Evolutionary conservation across 148 eudicot species (phyloP).

Genomic region (Cornus kousa): DNA sequence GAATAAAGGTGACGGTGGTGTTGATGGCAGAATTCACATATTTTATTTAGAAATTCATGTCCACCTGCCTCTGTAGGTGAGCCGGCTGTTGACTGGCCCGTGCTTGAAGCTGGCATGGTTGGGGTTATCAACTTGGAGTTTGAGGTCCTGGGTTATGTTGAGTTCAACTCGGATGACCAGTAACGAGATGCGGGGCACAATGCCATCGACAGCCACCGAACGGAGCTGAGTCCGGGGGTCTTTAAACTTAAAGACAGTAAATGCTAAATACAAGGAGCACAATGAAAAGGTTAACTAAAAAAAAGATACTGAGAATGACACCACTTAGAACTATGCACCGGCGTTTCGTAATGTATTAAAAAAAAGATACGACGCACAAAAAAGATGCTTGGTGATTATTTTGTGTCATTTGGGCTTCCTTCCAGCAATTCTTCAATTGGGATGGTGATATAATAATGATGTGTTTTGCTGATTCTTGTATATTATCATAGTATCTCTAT

Average conservation of each 20-base stretch:
- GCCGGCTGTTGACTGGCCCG: constrained; percentile 11
- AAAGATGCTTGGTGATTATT: no score
- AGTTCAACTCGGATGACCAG: constrained; percentile 25
- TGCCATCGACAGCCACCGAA: constrained; percentile 27
- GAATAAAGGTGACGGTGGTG: no score
- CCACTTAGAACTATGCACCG: no score
- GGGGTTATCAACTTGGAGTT: constrained; percentile 22
- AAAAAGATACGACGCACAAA: no score
- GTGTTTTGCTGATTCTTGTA: no score
- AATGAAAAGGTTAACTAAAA: constrained; percentile 12
- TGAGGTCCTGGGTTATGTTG: constrained; percentile 31
- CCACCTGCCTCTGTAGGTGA: constrained; percentile 22
- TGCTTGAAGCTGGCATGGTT: constrained; percentile 32
- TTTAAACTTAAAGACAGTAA: constrained; percentile 24
- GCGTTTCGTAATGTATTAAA: no score
- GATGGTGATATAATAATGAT: no score
- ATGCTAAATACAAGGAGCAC: constrained; percentile 15
- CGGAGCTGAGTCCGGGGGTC: constrained; percentile 17
- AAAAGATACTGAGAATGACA: not conserved
- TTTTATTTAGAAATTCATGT: not conserved
- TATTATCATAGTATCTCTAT: no score
- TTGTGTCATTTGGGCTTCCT: no score
- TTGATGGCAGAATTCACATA: no score
- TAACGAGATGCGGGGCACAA: constrained; percentile 21
- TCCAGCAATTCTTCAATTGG: no score